Base-by-base conservation (phyloP, 441 rosid genomes). In the Melastoma candidum region DNA sequence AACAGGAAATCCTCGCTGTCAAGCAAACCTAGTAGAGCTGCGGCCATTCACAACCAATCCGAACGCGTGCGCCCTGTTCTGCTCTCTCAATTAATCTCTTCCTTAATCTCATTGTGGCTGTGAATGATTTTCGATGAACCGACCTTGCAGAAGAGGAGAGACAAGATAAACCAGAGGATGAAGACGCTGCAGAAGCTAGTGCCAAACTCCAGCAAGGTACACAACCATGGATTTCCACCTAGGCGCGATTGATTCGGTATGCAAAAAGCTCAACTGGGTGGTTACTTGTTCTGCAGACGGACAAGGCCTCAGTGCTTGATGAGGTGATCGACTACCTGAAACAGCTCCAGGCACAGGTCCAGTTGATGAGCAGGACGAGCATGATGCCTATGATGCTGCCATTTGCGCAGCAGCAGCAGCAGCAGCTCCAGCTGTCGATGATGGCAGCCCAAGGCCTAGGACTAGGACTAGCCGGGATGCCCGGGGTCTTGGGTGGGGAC, bases 191-290 rank as follows among this genome's bases (percentile, higher is more conserved):
- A 88, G 79, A 92, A 92, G 63, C 53, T 92, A 77, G 94, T 92
- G 67, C 98, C 98, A 17, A 92, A 84, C 70, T 85, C 97, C 53
- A 92, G 80, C 68, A 85, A 92, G 98, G 98, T 92, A 77, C 55
- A 58, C 25, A 11, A 22, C 49, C 65, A 52, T 44, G 1, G 14
- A 50, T 32, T 12, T 3, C 7, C 26, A 13, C 6, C 22, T 7
- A 27, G 29, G 1, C 29, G 26, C 11, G 7, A 59, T 26, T 49
- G 9, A 22, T 26, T 13, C 8, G 4, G 36, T 4, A 12, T 3
- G 22, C 22, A 17, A 17, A 17, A 17, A 17, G 22, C 22, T 17
- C 22, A 43, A n/a, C 13, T 9, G 2, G 3, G 45, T 11, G 9
- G 29, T 32, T 13, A 26, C 7, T 10, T 32, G 49, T 2, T 9